Evolutionary conservation across 192 early-diverging fungal species (phyloP), one percentile per base, ranked within the genome.

Genomic region (Backusella westeae): DNA sequence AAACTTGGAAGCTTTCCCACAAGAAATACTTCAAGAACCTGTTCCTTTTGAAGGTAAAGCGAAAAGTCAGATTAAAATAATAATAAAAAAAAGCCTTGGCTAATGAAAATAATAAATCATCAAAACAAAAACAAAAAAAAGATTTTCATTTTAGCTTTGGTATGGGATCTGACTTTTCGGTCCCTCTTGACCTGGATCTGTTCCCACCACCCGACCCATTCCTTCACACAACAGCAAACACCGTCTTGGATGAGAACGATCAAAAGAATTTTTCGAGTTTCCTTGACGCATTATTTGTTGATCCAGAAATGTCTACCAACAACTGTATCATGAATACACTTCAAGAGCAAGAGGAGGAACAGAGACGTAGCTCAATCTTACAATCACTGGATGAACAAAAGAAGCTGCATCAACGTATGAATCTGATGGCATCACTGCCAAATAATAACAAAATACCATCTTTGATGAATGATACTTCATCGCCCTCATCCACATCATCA

Each of bases 251-350:
- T 49, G 82, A 83, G 49, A 34, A 77, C 34, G 87, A 88, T 69
- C 85, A 88, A 69, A 81, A 80, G 34, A 77, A 75, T 32, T 86
- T 88, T 66, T 84, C 83, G 29, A 76, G 82, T 67, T 88, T 88
- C 72, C 69, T 88, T 32, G 87, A 63, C 46, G 79, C 82, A 1
- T 73, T 88, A 29, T 82, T 88, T 42, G 79, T 88, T n/a, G 87
- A 86, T 36, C 85, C 83, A 53, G 82, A 84, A 66, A 63, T 63
- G 65, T 38, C 75, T 46, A 12, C 41, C 23, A 34, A 39, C 8
- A 19, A n/a, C 8, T 41, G 32, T 39, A 26, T 36, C 8, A 42
- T 41, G 53, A 42, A 17, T 42, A 26, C 12, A 26, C 26, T 59
- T 46, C 67, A 75, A 74, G 78, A 79, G 65, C 34, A 74, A 74